Conservation (phyloP, 2,329 filamentous ascomycete species). For the Claviceps spartinae region DNA sequence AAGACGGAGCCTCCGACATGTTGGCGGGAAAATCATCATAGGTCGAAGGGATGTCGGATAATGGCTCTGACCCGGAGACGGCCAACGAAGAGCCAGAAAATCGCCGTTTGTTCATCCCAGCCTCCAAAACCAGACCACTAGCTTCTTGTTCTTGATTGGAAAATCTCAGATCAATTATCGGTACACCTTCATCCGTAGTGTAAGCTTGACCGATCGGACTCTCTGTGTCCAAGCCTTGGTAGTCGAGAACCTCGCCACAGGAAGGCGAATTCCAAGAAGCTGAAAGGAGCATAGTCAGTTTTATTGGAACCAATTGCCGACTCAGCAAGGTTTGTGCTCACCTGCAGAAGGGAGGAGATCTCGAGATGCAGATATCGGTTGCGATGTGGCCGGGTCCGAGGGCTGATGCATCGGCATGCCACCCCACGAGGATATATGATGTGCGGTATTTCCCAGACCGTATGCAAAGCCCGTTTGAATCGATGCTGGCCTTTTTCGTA, state of each 20-base stretch:
- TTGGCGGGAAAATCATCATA: constrained; percentile 59
- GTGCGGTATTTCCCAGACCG: constrained; percentile 4
- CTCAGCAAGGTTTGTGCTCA: neutral
- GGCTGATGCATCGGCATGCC: neutral
- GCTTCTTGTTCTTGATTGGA: constrained; percentile 32
- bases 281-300: constrained; percentile 5
- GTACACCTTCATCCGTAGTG: constrained; percentile 48
- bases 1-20: constrained; percentile 53
- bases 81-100: constrained; percentile 64
- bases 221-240: constrained; percentile 41
- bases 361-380: constrained; percentile 9
- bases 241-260: constrained; percentile 42
- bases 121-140: constrained; percentile 36
- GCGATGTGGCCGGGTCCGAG: neutral
- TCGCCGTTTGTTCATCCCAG: constrained; percentile 41
- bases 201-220: constrained; percentile 49
- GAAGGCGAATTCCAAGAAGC: constrained; percentile 38
- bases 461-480: constrained; percentile 8
- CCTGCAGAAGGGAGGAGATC: constrained; percentile 4
- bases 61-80: constrained; percentile 50
- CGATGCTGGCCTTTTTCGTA: constrained; percentile 6
- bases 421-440: constrained; percentile 7
- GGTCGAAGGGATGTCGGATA: constrained; percentile 55
- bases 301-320: neutral
- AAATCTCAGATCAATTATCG: constrained; percentile 47